Evolutionary conservation across 768 basidiomycete species (phyloP).

Genomic region (Mycena alexandri): DNA sequence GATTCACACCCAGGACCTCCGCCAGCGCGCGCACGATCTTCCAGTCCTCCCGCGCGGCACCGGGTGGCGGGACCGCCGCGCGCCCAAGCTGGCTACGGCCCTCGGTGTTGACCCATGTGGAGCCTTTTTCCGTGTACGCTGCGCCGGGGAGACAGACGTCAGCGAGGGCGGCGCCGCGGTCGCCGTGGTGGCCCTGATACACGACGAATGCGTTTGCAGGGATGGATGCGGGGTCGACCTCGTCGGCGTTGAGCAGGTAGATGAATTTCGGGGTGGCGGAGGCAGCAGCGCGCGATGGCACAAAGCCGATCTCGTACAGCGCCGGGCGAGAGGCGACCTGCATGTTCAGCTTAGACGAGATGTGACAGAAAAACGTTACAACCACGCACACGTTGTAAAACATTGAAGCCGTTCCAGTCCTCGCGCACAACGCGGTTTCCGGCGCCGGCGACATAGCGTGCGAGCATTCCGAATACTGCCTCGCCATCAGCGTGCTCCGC

Average conservation of each 20-base stretch:
- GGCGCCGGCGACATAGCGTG: slow-evolving; percentile 85
- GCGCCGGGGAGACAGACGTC: slow-evolving; percentile 94
- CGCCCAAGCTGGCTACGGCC: slow-evolving; percentile 92
- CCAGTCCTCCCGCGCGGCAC: slow-evolving; percentile 96
- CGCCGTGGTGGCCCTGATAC: slow-evolving; percentile 99
- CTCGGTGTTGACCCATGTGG: slow-evolving; percentile 98
- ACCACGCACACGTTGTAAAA: slow-evolving; percentile 86
- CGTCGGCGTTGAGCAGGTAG: slow-evolving; percentile 97
- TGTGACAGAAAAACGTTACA: neutral
- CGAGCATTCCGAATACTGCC: slow-evolving; percentile 80
- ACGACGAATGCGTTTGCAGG: slow-evolving; percentile 96
- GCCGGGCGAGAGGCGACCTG: slow-evolving; percentile 94
- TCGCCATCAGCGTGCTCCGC: slow-evolving; percentile 88
- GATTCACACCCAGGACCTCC: slow-evolving; percentile 81
- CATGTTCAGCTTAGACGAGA: slow-evolving; percentile 1
- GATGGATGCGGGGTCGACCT: slow-evolving; percentile 88
- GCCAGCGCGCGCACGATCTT: slow-evolving; percentile 95
- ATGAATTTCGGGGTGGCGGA: slow-evolving; percentile 90
- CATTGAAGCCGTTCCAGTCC: slow-evolving; percentile 96
- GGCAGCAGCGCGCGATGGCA: slow-evolving; percentile 84
- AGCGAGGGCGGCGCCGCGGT: slow-evolving; percentile 95
- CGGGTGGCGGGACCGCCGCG: slow-evolving; percentile 94
- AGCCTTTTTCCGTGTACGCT: slow-evolving; percentile 92
- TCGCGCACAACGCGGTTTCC: slow-evolving; percentile 81
- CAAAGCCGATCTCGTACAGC: slow-evolving; percentile 95